These are phyloP conservation scores for Bertia moriformis DNA, from an alignment of 2,329 filamentous ascomycete species.

Conservation along the genomic window DNA sequence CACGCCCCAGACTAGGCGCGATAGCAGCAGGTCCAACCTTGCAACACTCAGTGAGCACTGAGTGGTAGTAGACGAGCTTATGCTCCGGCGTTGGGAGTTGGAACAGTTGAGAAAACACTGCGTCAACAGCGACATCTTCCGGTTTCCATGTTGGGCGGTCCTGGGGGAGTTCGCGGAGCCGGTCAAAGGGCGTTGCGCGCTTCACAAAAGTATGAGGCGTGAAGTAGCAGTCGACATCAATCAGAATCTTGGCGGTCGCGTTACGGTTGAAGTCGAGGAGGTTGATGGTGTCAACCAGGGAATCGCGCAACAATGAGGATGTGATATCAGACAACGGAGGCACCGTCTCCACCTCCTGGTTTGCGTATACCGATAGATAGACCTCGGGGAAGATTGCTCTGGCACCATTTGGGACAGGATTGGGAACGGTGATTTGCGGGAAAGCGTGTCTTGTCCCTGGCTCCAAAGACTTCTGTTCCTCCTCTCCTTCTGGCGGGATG, in stretches of 20 bases:
- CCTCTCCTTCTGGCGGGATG: slow-evolving; percentile 18
- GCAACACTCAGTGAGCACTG: slow-evolving; percentile 58
- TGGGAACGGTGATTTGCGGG: slow-evolving; percentile 45
- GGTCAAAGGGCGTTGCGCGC: slow-evolving; percentile 56
- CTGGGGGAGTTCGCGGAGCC: slow-evolving; percentile 37
- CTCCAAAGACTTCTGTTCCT: slow-evolving; percentile 9
- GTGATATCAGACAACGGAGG: slow-evolving; percentile 48
- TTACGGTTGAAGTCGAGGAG: slow-evolving; percentile 60
- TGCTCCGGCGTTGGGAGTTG: slow-evolving; percentile 55
- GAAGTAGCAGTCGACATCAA: slow-evolving; percentile 62
- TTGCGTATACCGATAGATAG: slow-evolving; percentile 57
- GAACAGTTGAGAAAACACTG: slow-evolving; percentile 60
- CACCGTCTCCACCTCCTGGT: slow-evolving; percentile 57
- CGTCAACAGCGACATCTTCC: slow-evolving; percentile 61
- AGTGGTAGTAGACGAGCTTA: slow-evolving; percentile 62
- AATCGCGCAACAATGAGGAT: slow-evolving; percentile 51
- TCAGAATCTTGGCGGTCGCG: slow-evolving; percentile 52
- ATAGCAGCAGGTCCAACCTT: slow-evolving; percentile 61
- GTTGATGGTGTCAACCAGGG: slow-evolving; percentile 58
- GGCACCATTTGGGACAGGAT: slow-evolving; percentile 40
- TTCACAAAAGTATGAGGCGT: slow-evolving; percentile 55
- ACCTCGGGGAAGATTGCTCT: slow-evolving; percentile 54
- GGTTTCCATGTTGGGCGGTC: slow-evolving; percentile 54
- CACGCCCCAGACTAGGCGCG: slow-evolving; percentile 56
- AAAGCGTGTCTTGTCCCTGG: slow-evolving; percentile 41